Conservation (phyloP, 441 rosid species). For the Croton setiger region DNA sequence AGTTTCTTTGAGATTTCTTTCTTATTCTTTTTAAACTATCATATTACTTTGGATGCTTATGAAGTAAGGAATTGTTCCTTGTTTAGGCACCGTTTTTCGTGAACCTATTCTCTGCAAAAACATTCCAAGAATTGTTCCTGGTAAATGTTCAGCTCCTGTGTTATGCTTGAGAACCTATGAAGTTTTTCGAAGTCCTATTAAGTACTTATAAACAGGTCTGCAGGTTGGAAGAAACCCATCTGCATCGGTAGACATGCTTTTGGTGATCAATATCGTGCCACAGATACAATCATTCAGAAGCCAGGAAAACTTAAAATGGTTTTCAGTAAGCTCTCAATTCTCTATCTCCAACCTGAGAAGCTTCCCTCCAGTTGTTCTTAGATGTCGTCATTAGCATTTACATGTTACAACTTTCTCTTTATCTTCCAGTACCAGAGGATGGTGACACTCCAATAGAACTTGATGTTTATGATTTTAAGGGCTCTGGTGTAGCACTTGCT, state of each 20-base stretch:
- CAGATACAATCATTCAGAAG: constrained; percentile 62
- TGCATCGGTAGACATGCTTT: constrained; percentile 99
- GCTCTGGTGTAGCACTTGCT: constrained; percentile 93
- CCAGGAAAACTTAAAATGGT: constrained; percentile 95
- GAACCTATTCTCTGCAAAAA: constrained; percentile 88
- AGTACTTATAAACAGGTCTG: constrained; percentile 22
- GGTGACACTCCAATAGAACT: constrained; percentile 57
- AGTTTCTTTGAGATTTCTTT: not conserved
- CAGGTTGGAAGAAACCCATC: constrained; percentile 96
- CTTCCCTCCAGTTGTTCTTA: not conserved
- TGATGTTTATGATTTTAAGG: constrained; percentile 75
- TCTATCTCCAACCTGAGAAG: constrained; percentile 16
- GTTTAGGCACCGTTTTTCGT: constrained; percentile 88
- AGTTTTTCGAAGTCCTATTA: constrained; percentile 16
- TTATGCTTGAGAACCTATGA: not conserved
- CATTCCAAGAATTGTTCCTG: constrained; percentile 85
- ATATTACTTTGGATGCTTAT: not conserved
- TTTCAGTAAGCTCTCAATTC: constrained; percentile 54
- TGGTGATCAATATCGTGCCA: constrained; percentile 97
- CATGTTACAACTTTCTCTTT: constrained; percentile 15
- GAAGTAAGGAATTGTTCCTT: constrained; percentile 23
- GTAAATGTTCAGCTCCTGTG: constrained; percentile 34
- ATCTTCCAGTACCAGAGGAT: constrained; percentile 61
- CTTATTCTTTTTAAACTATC: not conserved
- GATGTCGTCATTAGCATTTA: not conserved